Base-by-base conservation (phyloP, 495 filamentous ascomycete species). In the Xeromyces bisporus region DNA sequence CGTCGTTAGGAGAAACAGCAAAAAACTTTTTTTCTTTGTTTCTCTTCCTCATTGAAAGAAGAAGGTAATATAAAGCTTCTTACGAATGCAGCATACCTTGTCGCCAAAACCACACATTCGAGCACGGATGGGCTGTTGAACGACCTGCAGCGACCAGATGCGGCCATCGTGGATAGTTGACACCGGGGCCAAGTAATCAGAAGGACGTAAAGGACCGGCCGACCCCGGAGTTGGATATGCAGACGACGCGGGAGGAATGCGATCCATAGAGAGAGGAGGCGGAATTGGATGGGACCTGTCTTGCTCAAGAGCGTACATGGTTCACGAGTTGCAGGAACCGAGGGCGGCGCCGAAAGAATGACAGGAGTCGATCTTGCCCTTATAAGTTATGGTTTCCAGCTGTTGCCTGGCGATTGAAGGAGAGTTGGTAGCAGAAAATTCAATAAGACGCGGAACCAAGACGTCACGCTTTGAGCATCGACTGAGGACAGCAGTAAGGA, bases 71-170 rank as follows among this genome's bases (percentile, higher is more conserved):
- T n/a, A n/a, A n/a, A n/a, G n/a, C n/a, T n/a, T n/a, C n/a, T n/a
- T n/a, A n/a, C n/a, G n/a, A n/a, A 28, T 12, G 13, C 14, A 26
- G 8, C 6, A 23, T 50, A 92, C 85, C 69, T 97, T 97, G 54
- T 97, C 89, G 33, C 89, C 89, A 62, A 94, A 97, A 1, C 89
- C 89, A 62, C 89, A 97, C 89, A 97, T 97, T 29, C 89, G 80
- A 39, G 89, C 89, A 32, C 89, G 77, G 39, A 83, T 66, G 29
- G 89, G 89, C 48, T 97, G 89, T 55, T 97, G 89, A 32, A 81
- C 77, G 33, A 94, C 80, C 38, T 75, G 63, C 33, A 97, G 65
- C 29, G 77, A 80, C 64, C 56, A 73, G 17, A 60, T 56, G 8
- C 62, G 62, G 32, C 61, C 62, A 18, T 64, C 64, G 24, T 57